Conservation (phyloP, 2,329 filamentous ascomycete genomes). For the Dothistroma septosporum region DNA sequence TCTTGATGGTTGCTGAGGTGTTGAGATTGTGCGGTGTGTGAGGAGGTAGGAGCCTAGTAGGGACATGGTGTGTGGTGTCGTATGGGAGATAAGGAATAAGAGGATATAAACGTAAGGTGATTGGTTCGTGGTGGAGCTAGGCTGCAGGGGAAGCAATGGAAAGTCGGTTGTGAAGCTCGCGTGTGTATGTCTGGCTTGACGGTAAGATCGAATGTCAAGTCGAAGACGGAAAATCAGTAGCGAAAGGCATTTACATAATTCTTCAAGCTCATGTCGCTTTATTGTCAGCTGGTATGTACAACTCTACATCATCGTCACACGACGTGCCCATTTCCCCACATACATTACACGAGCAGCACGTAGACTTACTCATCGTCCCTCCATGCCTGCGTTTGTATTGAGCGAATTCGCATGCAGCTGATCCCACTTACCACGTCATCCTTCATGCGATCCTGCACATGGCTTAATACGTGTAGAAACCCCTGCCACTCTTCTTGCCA, state of each 20-base stretch:
- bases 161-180: too few relatives aligned
- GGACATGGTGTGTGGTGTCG: neutral
- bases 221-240: too few relatives aligned
- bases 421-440: slow-evolving; percentile 6
- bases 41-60: neutral
- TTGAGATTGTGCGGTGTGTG: neutral
- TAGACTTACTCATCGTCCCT: neutral
- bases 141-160: neutral
- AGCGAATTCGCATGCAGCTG: slow-evolving; percentile 1
- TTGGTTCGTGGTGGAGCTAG: neutral
- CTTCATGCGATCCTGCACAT: neutral
- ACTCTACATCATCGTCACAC: neutral
- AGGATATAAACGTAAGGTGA: neutral
- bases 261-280: too few relatives aligned
- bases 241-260: too few relatives aligned
- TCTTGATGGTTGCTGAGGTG: neutral
- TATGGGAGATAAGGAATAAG: neutral
- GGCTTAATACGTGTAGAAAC: slow-evolving; percentile 79
- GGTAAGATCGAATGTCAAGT: too few relatives aligned
- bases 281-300: neutral
- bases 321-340: neutral
- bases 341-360: neutral
- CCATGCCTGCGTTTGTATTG: neutral
- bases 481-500: slow-evolving; percentile 95
- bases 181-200: too few relatives aligned